Evolutionary conservation across 176 grass and related monocot genomes (phyloP).

Genomic region (Otatea glauca): DNA sequence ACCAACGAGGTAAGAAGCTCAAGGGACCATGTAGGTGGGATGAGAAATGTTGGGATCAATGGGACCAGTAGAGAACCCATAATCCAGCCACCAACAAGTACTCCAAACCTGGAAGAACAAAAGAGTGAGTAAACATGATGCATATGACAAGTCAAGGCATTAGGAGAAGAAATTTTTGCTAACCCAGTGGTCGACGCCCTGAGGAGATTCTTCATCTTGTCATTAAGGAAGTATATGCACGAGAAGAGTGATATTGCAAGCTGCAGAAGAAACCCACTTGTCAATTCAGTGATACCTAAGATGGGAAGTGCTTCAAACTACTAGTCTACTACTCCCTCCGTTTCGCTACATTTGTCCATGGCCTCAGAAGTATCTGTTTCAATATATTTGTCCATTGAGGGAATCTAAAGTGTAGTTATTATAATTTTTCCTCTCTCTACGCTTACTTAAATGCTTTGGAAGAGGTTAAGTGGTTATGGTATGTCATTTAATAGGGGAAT

Average conservation of each 20-base stretch:
- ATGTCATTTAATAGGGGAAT: no score
- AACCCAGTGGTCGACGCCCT: constrained; percentile 85
- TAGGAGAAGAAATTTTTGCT: constrained; percentile 21
- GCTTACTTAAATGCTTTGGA: no score
- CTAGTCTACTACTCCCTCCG: no score
- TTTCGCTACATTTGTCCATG: no score
- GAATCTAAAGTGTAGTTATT: no score
- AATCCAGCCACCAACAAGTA: constrained; percentile 85
- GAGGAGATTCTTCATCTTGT: constrained; percentile 89
- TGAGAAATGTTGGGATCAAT: constrained; percentile 72
- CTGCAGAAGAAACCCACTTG: constrained; percentile 52
- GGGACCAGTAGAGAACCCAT: constrained; percentile 76
- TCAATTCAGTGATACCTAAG: constrained; percentile 2
- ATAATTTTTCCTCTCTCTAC: no score
- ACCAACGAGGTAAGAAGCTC: constrained; percentile 92
- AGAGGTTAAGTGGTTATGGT: no score
- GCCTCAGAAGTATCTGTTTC: no score
- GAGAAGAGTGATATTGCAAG: constrained; percentile 86
- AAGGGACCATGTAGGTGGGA: constrained; percentile 90
- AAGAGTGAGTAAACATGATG: constrained; percentile 17
- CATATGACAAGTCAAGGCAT: constrained; percentile 14
- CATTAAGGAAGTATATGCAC: constrained; percentile 96
- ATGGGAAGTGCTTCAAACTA: constrained; percentile 14
- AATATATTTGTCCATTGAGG: no score
- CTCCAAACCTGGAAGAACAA: constrained; percentile 66